phyloP scores from a whole-genome alignment of 768 basidiomycete genomes.

The Dioszegia crocea region DNA sequence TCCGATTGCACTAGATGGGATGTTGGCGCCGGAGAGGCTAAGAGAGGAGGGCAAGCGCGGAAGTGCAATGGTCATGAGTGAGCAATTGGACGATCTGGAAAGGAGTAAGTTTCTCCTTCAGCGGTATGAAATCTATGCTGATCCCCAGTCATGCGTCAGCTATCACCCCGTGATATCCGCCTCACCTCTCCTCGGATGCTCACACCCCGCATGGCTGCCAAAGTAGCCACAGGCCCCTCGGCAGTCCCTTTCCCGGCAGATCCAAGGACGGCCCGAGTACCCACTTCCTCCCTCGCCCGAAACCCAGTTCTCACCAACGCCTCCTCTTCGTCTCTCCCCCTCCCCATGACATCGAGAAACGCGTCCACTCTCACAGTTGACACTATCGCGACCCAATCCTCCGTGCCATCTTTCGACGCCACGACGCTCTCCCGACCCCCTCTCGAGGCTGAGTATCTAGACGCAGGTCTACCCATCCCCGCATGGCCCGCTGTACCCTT shows the following conservation, averaged over 20 bases:
- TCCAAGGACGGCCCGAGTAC: background rate
- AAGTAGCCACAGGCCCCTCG: conserved; percentile 13
- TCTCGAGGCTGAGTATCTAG: conserved; percentile 5
- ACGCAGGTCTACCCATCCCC: conserved; percentile 8
- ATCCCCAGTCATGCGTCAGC: conserved; percentile 41
- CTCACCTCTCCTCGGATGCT: conserved; percentile 37
- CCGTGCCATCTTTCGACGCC: conserved; percentile 4
- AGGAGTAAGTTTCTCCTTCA: conserved; percentile 31
- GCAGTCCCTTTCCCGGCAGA: conserved; percentile 4
- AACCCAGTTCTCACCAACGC: background rate
- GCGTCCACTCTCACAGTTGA: conserved; percentile 2
- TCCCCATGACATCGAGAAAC: background rate
- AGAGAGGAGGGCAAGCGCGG: conserved; percentile 39
- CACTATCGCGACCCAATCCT: conserved; percentile 8
- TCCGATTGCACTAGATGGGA: conserved; percentile 32
- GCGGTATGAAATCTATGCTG: background rate
- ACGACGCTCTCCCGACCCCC: conserved; percentile 6
- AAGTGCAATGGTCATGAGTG: conserved; percentile 46
- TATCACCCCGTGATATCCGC: conserved; percentile 46
- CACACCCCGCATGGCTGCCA: conserved; percentile 38
- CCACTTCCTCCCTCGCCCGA: conserved; percentile 4
- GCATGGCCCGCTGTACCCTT: conserved; percentile 32
- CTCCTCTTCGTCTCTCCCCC: background rate
- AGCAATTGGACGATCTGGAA: conserved; percentile 46
- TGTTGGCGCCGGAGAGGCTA: background rate